These are phyloP conservation scores for Dendrobium officinale DNA, from an alignment of 106 monocot genomes.

Conservation along the genomic window DNA sequence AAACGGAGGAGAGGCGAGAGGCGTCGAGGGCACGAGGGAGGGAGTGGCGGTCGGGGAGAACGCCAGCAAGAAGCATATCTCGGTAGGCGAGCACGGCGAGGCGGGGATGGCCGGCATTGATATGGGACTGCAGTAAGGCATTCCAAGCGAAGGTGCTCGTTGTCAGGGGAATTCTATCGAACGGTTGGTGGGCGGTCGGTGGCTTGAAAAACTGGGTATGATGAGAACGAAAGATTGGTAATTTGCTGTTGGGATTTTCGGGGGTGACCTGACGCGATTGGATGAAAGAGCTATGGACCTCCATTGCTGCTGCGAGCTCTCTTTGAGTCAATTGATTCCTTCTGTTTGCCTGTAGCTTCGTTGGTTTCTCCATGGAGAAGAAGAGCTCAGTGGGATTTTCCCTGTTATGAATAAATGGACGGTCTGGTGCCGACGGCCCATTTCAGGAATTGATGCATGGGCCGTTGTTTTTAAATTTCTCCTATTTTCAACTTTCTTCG, in stretches of 20 bases:
- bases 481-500: no score
- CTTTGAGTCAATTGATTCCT: not conserved
- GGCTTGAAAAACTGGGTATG: not conserved
- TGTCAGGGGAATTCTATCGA: constrained; percentile 20
- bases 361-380: not conserved
- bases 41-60: constrained; percentile 29
- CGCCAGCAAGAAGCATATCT: constrained; percentile 30
- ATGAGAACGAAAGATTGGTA: not conserved
- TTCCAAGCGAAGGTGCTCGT: constrained; percentile 37
- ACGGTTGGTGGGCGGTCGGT: not conserved
- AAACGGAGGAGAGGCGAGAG: not conserved
- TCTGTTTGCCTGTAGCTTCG: not conserved
- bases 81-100: constrained; percentile 20
- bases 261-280: not conserved
- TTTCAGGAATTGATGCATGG: no score
- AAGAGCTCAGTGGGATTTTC: no score
- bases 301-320: not conserved
- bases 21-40: constrained; percentile 26
- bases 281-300: not conserved
- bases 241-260: not conserved
- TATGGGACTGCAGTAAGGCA: constrained; percentile 20
- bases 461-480: no score
- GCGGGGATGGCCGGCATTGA: constrained; percentile 18
- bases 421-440: no score
- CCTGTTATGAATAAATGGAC: no score